These are phyloP conservation scores for Yamadazyma phyllophila DNA, from an alignment of 805 yeast genomes.

Conservation along the genomic window DNA sequence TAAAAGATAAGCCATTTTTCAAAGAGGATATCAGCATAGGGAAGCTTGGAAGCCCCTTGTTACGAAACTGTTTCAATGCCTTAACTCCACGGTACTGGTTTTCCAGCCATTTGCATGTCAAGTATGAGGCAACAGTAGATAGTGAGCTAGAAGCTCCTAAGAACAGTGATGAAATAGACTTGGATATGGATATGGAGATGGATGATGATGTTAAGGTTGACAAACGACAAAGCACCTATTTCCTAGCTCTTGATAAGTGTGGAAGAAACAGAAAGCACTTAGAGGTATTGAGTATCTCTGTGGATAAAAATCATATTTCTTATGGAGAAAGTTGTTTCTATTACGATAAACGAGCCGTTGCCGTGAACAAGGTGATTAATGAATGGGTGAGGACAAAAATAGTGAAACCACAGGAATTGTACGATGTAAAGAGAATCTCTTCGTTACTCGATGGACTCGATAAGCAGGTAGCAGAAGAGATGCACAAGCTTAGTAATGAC, in stretches of 20 bases:
- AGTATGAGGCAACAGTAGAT: constrained; percentile 55
- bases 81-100: constrained; percentile 76
- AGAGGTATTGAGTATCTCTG: constrained; percentile 46
- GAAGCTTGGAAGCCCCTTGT: constrained; percentile 70
- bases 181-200: constrained; percentile 20
- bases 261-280: constrained; percentile 61
- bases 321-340: constrained; percentile 15
- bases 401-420: constrained; percentile 6
- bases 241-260: constrained; percentile 85
- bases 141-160: background rate
- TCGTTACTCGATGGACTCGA: background rate
- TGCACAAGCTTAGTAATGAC: background rate
- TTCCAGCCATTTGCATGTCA: constrained; percentile 85
- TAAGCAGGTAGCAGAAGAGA: background rate
- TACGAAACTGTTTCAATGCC: constrained; percentile 49
- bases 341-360: constrained; percentile 32
- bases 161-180: constrained; percentile 21
- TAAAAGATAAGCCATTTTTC: constrained; percentile 66
- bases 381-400: constrained; percentile 4
- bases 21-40: constrained; percentile 56
- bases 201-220: background rate
- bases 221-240: constrained; percentile 22
- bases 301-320: constrained; percentile 11
- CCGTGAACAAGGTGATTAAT: constrained; percentile 32
- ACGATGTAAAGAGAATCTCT: background rate